Conservation (phyloP, 148 eudicot species). For the Fallopia convolvulus region DNA sequence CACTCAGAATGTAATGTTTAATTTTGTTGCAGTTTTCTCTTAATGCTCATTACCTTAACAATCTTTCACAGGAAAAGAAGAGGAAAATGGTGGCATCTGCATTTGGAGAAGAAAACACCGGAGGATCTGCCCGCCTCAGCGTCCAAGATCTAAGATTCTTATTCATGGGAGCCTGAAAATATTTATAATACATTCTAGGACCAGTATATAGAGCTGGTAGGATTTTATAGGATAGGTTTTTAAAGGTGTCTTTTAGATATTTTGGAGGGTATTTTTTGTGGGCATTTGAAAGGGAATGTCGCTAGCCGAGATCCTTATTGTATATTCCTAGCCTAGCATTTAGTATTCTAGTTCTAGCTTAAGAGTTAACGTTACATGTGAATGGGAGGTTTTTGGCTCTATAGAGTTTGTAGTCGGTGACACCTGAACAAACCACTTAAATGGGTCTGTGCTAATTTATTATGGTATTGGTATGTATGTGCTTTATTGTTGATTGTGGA, state of each 20-base stretch:
- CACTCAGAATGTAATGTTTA: too few relatives aligned
- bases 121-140: constrained; percentile 59
- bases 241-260: not conserved
- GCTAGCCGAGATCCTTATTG: not conserved
- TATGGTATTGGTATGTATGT: too few relatives aligned
- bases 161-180: constrained; percentile 33
- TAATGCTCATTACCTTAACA: not conserved
- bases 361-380: not conserved
- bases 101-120: constrained; percentile 87
- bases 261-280: not conserved
- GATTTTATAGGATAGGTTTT: not conserved
- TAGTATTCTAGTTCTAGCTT: too few relatives aligned
- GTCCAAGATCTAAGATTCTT: constrained; percentile 68
- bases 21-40: too few relatives aligned
- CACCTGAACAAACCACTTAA: too few relatives aligned
- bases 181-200: not conserved
- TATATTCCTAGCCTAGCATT: not conserved
- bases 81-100: constrained; percentile 22
- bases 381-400: not conserved
- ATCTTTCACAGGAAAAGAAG: constrained; percentile 5
- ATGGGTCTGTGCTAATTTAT: too few relatives aligned
- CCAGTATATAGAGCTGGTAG: not conserved
- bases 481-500: too few relatives aligned
- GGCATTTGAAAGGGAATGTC: not conserved
- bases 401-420: not conserved